Conservation (phyloP, 2,329 filamentous ascomycete species). For the Diaporthe vaccinii region DNA sequence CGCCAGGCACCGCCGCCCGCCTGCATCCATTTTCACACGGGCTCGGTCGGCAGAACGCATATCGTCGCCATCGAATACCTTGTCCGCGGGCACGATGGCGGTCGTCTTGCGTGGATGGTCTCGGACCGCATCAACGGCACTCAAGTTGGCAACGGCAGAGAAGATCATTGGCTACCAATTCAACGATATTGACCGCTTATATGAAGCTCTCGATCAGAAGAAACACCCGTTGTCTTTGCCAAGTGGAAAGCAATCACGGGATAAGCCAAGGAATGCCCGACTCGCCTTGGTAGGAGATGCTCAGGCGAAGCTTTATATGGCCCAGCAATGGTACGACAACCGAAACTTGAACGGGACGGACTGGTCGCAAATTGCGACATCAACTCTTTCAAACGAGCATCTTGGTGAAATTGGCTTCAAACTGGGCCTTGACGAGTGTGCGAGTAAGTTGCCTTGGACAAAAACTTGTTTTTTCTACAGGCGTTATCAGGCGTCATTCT, state of each 20-base stretch:
- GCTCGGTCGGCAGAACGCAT: not conserved
- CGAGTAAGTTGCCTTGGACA: not conserved
- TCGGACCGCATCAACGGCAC: slow-evolving; percentile 6
- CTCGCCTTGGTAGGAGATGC: slow-evolving; percentile 36
- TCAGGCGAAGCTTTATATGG: not conserved
- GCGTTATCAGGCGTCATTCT: no score
- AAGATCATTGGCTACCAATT: slow-evolving; percentile 43
- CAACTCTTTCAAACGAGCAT: slow-evolving; percentile 2
- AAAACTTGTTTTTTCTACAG: not conserved
- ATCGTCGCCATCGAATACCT: not conserved
- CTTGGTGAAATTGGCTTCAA: slow-evolving; percentile 1
- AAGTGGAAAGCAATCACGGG: not conserved
- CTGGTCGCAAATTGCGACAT: not conserved
- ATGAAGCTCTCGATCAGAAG: slow-evolving; percentile 45
- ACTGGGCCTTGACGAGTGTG: slow-evolving; percentile 27
- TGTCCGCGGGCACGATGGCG: slow-evolving; percentile 6
- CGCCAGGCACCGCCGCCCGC: not conserved
- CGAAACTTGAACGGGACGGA: not conserved
- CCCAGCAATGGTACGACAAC: slow-evolving; percentile 16
- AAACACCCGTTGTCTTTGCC: not conserved
- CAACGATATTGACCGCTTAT: slow-evolving; percentile 48
- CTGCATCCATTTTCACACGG: not conserved
- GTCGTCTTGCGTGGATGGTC: slow-evolving; percentile 17
- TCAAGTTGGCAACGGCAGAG: slow-evolving; percentile 36
- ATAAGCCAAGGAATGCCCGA: slow-evolving; percentile 19